Conservation (phyloP, 2,329 filamentous ascomycete genomes). For the Aspergillus bombycis region DNA sequence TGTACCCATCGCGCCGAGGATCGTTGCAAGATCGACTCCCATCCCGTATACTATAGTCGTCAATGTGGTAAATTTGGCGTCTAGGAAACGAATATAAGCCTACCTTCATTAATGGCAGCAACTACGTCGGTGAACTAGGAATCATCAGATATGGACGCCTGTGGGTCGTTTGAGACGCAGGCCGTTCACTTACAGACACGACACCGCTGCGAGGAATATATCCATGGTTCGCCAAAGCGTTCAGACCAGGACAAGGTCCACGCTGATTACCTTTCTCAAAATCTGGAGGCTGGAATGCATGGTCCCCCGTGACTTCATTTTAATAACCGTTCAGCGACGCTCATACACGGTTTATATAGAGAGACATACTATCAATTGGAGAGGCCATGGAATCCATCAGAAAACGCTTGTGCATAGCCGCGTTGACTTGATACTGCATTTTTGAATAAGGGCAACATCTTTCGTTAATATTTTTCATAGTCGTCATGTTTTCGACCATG, state of each 20-base stretch:
- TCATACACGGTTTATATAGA: not conserved
- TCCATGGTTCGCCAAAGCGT: conserved; percentile 48
- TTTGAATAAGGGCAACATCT: not conserved
- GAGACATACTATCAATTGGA: conserved; percentile 31
- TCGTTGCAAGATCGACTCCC: conserved; percentile 47
- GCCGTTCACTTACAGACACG: conserved; percentile 27
- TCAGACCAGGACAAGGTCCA: conserved; percentile 47
- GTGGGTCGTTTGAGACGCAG: not conserved
- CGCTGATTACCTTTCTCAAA: conserved; percentile 41
- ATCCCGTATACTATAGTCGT: conserved; percentile 49
- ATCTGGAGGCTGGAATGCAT: conserved; percentile 39
- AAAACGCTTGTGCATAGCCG: not conserved
- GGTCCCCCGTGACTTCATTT: conserved; percentile 36
- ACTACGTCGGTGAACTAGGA: conserved; percentile 37
- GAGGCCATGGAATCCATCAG: conserved; percentile 1
- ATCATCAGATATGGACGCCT: not conserved
- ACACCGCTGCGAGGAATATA: conserved; percentile 48
- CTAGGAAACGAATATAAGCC: not conserved
- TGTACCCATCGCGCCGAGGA: conserved; percentile 52
- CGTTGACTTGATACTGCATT: not conserved
- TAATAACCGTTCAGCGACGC: not conserved
- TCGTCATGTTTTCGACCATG: not conserved
- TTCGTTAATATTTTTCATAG: not conserved
- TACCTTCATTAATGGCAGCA: conserved; percentile 39
- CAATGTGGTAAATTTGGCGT: not conserved